These are phyloP conservation scores for Erythrophleum fordii DNA, from an alignment of 306 rosid species.

Conservation along the genomic window DNA sequence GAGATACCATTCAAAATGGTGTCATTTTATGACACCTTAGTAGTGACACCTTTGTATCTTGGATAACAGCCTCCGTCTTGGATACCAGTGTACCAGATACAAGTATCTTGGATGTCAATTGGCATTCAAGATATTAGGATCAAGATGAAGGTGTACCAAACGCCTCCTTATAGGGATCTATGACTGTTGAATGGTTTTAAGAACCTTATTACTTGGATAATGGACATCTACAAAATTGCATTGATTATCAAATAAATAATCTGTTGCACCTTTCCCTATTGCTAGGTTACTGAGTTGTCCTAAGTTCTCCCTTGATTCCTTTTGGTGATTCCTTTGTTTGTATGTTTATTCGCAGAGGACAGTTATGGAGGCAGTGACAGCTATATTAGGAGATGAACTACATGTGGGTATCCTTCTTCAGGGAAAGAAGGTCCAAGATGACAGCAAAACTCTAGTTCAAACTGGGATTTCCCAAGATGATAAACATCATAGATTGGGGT, in stretches of 20 bases:
- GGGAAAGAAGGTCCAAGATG: constrained; percentile 79
- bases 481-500: constrained; percentile 64
- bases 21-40: no score
- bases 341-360: constrained; percentile 47
- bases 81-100: neutral
- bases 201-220: neutral
- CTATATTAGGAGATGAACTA: constrained; percentile 73
- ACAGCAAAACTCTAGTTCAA: constrained; percentile 70
- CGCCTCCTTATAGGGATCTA: neutral
- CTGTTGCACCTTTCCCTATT: neutral
- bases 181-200: neutral
- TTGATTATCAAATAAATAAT: neutral
- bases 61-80: no score
- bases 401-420: constrained; percentile 78
- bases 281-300: constrained; percentile 8
- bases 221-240: neutral
- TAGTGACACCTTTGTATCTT: no score
- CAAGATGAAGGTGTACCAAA: neutral
- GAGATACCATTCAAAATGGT: neutral
- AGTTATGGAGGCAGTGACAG: constrained; percentile 72
- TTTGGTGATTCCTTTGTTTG: constrained; percentile 5
- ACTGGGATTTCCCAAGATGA: constrained; percentile 73
- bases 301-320: constrained; percentile 7
- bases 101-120: neutral
- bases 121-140: neutral